Evolutionary conservation across 768 basidiomycete species (phyloP).

Genomic region (Suillus lakei): DNA sequence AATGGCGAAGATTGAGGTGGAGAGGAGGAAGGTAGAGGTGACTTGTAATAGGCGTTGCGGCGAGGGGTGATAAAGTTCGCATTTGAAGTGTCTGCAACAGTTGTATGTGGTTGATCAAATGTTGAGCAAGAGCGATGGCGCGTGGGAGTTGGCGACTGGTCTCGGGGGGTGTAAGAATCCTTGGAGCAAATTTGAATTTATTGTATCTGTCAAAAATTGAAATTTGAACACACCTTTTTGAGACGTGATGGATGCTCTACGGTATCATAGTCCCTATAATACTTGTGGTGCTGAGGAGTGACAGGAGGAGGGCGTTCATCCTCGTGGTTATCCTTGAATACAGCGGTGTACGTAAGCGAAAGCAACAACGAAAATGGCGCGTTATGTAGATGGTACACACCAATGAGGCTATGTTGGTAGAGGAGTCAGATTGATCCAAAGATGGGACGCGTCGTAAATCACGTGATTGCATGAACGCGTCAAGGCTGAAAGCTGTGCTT

Average conservation of each 20-base stretch:
- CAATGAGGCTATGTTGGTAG: conserved; percentile 37
- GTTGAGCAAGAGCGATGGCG: conserved; percentile 38
- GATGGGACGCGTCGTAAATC: conserved; percentile 49
- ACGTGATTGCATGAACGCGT: conserved; percentile 60
- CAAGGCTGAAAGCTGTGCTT: conserved; percentile 48
- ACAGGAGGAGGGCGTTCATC: conserved; percentile 40
- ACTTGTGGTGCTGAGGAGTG: conserved; percentile 64
- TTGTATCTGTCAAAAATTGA: background rate
- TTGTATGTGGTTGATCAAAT: conserved; percentile 31
- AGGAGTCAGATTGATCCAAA: conserved; percentile 36
- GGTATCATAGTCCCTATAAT: conserved; percentile 54
- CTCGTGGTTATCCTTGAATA: conserved; percentile 35
- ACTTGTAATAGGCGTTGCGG: conserved; percentile 44
- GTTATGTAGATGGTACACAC: conserved; percentile 39
- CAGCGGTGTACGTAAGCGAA: conserved; percentile 19
- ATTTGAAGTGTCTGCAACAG: conserved; percentile 38
- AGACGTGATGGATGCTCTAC: conserved; percentile 36
- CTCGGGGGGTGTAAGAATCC: conserved; percentile 36
- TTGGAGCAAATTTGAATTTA: conserved; percentile 14
- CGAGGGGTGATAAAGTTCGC: conserved; percentile 57
- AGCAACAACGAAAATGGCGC: conserved; percentile 27
- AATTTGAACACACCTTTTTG: conserved; percentile 28
- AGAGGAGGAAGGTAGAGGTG: conserved; percentile 65
- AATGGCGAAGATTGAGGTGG: conserved; percentile 62
- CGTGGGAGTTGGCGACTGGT: conserved; percentile 52